phyloP scores from a whole-genome alignment of 2,329 filamentous ascomycete genomes.

The Phialophora tarda region DNA sequence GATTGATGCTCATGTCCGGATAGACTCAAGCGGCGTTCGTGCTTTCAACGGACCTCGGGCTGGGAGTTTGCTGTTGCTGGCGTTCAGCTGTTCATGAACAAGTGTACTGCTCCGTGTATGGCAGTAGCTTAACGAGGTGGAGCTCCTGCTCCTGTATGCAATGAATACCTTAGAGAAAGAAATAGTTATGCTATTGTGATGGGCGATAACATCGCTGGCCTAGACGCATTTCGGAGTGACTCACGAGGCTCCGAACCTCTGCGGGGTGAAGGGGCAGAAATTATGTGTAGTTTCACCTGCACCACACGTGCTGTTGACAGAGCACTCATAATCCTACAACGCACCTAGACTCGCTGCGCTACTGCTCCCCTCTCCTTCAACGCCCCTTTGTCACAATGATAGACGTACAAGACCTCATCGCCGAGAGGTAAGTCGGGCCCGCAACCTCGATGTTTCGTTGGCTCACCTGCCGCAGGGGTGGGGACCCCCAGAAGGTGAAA shows the following conservation, averaged over 20 bases:
- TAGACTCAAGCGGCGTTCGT: conserved; percentile 1
- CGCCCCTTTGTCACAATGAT: conserved; percentile 59
- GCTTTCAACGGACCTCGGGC: background rate
- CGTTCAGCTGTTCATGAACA: background rate
- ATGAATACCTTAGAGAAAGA: conserved; percentile 3
- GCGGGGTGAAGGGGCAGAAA: conserved; percentile 14
- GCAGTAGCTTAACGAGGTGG: background rate
- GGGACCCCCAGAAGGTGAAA: conserved; percentile 87
- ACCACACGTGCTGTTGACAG: conserved; percentile 18
- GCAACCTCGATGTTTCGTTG: conserved; percentile 4
- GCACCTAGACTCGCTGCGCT: background rate
- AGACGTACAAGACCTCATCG: conserved; percentile 78
- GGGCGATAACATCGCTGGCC: background rate
- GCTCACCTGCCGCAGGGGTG: conserved; percentile 62
- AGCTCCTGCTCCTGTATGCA: background rate
- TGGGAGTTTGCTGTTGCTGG: background rate
- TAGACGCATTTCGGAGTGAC: conserved; percentile 6
- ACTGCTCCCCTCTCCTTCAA: background rate
- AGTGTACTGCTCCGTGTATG: background rate
- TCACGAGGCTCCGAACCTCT: conserved; percentile 28
- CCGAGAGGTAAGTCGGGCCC: conserved; percentile 60
- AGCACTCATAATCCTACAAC: background rate
- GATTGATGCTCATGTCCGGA: background rate
- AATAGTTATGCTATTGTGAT: background rate
- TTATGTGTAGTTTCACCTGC: conserved; percentile 14